A percentile compares a stretch with the other conserved stretches of the same genome.
These are phyloP conservation scores for Oleoguttula mirabilis DNA, from an alignment of 495 filamentous ascomycete species.

Conservation along the genomic window DNA sequence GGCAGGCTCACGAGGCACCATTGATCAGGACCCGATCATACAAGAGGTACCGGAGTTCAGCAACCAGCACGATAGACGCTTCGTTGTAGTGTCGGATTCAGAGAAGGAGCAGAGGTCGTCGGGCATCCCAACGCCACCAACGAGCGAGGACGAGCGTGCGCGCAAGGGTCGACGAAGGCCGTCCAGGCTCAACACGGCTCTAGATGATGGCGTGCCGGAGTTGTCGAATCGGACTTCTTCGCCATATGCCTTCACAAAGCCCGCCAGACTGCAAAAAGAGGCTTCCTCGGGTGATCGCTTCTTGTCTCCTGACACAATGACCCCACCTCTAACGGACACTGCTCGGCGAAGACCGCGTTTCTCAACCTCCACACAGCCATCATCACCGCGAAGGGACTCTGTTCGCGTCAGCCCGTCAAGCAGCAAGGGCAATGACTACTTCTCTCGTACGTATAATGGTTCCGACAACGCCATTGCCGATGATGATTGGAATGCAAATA, in stretches of 20 bases:
- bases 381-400: conserved; percentile 11
- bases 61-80: conserved; percentile 21
- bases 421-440: conserved; percentile 13
- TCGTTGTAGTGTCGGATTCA: conserved; percentile 22
- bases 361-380: conserved; percentile 1
- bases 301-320: conserved; percentile 10
- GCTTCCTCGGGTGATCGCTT: background rate
- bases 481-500: conserved; percentile 6
- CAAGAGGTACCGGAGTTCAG: conserved; percentile 16
- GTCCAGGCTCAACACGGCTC: conserved; percentile 21
- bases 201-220: conserved; percentile 20
- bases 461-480: conserved; percentile 11
- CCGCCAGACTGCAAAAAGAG: conserved; percentile 11
- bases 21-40: conserved; percentile 33
- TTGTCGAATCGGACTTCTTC: conserved; percentile 23
- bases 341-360: background rate
- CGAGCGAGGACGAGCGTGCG: conserved; percentile 18
- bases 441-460: conserved; percentile 1
- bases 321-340: conserved; percentile 8
- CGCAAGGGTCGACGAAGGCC: conserved; percentile 22
- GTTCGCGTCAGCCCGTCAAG: background rate
- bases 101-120: conserved; percentile 9
- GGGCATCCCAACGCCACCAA: conserved; percentile 16
- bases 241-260: conserved; percentile 29
- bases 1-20: conserved; percentile 23